Evolutionary conservation across 1,284 basidiomycete genomes (phyloP), one percentile per base, ranked within the genome.

Genomic region (Apiotrichum sp.): DNA sequence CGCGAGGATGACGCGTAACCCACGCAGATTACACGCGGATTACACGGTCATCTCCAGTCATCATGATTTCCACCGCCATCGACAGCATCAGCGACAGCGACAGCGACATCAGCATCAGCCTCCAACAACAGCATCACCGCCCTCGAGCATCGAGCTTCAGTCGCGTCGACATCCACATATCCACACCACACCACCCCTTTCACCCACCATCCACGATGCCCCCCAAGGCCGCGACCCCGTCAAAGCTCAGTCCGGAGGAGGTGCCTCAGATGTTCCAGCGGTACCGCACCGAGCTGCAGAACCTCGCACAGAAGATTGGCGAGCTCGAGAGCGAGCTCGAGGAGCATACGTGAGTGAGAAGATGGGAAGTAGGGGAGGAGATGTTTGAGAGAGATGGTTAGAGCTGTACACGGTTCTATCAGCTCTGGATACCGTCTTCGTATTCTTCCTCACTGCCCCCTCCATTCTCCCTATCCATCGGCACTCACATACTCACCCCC

Each of bases 291-390:
- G 91, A 95, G 55, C 78, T 95, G 42, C 89, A 93, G 74, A 81
- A 84, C 34, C 77, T 96, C 38, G 90, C 91, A 33, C 82, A 84
- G 60, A 97, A 97, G 78, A 92, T 96, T 64, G 88, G 88, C 59
- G 93, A 97, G 75, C 81, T 97, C 41, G 93, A 97, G 75, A 83
- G 86, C 63, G 93, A 97, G 71, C 84, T 89, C 31, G 93, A 97
- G 61, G 93, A 97, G 72, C 89, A 97, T 74, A 65, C 74, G 79
- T 80, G 52, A 66, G 77, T 76, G 33, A 11, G 8, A 22, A n/a
- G 9, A 22, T 35, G 36, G n/a, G 6, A 33, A 10, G 35, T 13
- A 13, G 16, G 11, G 16, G 3, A 42, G 33, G 34, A 36, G 11
- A 6, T 48, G 35, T 3, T 29, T 2, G 33, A 29, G 34, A 10